Evolutionary conservation across 2,329 filamentous ascomycete genomes (phyloP), one percentile per base, ranked within the genome.

Genomic region (Cytospora piceicola): DNA sequence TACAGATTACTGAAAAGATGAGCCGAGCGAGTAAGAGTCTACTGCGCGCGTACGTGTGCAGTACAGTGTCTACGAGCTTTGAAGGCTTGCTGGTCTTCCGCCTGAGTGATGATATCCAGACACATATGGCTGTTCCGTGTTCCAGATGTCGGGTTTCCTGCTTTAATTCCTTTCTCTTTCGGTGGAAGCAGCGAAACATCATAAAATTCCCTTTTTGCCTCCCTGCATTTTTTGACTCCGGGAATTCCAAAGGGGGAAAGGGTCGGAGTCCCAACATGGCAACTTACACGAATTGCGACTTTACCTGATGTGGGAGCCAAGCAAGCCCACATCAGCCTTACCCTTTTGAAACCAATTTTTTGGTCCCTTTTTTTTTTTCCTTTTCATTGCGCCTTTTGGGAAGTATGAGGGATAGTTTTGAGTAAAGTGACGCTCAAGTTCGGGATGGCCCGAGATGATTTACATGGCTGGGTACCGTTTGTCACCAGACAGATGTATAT

Each of bases 281-380:
- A 67, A 67, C 66, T 67, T 52, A 67, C 63, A 67, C 65, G 63
- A 49, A 53, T 36, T 51, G 58, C 46, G 58, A 64, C 62, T 57
- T 67, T 62, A 65, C 66, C 66, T 58, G 66, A 67, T 51, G 57
- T 63, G 65, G 39, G 53, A 54, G 52, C 24, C 24, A 63, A 49
- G 52, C 53, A 22, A 17, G 24, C 53, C 60, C 46, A 22, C 36
- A 54, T 63, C 60, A 63, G 60, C 60, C 60, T 36, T 63, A 57
- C 53, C 39, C 39, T 52, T 34, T 49, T n/a, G n/a, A n/a, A n/a
- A n/a, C n/a, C n/a, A n/a, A n/a, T n/a, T n/a, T 22, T 49, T 49
- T 22, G 8, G n/a, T 12, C 7, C n/a, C 4, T 49, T 24, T 49
- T 4, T 29, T 29, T 29, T 29, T 3, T 29, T 29, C 27, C 27